Base-by-base conservation (phyloP, 345 rosid genomes). In the Zanthoxylum bungeanum region DNA sequence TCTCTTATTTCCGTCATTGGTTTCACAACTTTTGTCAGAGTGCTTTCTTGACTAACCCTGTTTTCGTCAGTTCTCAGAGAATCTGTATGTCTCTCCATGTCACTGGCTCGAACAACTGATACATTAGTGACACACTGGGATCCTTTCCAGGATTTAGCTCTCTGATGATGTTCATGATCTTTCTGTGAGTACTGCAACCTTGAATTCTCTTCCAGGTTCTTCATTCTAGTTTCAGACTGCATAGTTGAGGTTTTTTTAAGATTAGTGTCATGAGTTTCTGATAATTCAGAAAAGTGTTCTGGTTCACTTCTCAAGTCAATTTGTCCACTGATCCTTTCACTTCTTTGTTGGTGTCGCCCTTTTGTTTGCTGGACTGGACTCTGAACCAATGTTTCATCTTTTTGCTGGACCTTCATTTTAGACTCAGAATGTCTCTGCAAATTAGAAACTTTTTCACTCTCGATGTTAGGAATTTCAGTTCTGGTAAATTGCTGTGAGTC, bases 401-500 rank as follows among this genome's bases (percentile, higher is more conserved):
- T 90, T 69, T 82, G 80, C 71, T 40, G 76, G 17, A 68, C 75
- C 77, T 76, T 82, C 81, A 75, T 64, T 68, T 69, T 75, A 74
- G 88, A 74, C 53, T 80, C 84, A 19, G 84, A 75, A 66, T 78
- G 83, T 63, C 85, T 76, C 36, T 60, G 82, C 77, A 76, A 77
- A 64, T 78, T 73, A 36, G 84, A 80, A 75, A 75, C 69, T 78
- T 74, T 81, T 68, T 81, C 85, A 56, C 66, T 64, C 57, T 69
- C 75, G 50, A 65, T 64, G 66, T 83, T 80, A 70, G 44, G 84
- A 66, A 72, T 28, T 73, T 71, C 81, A 28, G 60, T 76, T 67
- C 71, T 79, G 72, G 67, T 59, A 37, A 60, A 59, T 70, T 76
- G 84, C 69, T 74, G 77, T 47, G 68, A 69, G 56, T 74, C 73